Evolutionary conservation across 1,284 basidiomycete species (phyloP).

Genomic region (Coniferiporia sulphurascens): DNA sequence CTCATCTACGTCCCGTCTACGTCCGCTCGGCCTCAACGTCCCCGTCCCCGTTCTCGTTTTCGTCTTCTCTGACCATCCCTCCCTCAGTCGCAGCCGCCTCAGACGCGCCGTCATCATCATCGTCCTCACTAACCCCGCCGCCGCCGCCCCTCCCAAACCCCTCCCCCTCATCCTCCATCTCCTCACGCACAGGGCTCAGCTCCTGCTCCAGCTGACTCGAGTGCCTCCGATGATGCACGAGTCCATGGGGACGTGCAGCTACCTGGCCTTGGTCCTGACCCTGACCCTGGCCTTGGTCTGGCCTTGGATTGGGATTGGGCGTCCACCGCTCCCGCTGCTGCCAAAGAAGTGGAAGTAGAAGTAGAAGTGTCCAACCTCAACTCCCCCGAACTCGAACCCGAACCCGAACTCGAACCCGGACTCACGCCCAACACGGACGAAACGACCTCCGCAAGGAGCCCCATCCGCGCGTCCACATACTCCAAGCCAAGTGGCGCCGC

Average conservation of each 20-base stretch:
- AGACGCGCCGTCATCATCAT: not conserved
- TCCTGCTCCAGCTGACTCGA: conserved; percentile 12
- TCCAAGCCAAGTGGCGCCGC: not conserved
- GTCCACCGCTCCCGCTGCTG: not conserved
- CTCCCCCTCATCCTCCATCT: conserved; percentile 7
- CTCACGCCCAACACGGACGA: not conserved
- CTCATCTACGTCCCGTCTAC: too few relatives aligned
- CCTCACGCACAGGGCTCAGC: conserved; percentile 17
- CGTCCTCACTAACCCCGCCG: not conserved
- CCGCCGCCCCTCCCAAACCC: not conserved
- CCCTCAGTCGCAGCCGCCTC: too few relatives aligned
- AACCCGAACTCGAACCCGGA: too few relatives aligned
- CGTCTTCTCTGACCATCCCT: too few relatives aligned
- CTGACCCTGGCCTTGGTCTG: too few relatives aligned
- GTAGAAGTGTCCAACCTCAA: not conserved
- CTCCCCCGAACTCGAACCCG: not conserved
- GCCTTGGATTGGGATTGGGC: not conserved
- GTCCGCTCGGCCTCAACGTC: too few relatives aligned
- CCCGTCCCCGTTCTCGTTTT: too few relatives aligned
- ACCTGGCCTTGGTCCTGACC: too few relatives aligned
- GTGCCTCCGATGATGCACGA: conserved; percentile 3
- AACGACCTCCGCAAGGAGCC: conserved; percentile 10
- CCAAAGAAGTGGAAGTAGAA: not conserved
- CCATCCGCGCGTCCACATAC: not conserved
- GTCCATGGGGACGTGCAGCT: not conserved